Evolutionary conservation across 2,329 filamentous ascomycete species (phyloP).

Genomic region (Hymenoscyphus linearis): DNA sequence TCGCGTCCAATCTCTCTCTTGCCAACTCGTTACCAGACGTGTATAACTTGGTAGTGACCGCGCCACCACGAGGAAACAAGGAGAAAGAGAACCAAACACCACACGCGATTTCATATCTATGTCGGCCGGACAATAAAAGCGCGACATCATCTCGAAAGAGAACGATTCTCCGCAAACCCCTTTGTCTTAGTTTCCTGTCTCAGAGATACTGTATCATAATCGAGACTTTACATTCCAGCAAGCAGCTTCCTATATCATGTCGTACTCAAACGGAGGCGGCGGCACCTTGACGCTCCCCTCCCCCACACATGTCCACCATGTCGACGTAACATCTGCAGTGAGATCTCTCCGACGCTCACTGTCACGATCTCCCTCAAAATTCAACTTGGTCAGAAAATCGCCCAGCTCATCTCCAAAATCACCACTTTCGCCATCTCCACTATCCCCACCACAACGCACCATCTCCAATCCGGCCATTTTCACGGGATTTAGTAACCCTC

Average conservation of each 20-base stretch:
- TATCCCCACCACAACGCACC: slow-evolving; percentile 41
- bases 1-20: slow-evolving; percentile 2
- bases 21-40: background rate
- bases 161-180: slow-evolving; percentile 2
- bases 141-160: slow-evolving; percentile 9
- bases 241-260: slow-evolving; percentile 39
- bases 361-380: slow-evolving; percentile 91
- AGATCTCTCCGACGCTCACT: slow-evolving; percentile 80
- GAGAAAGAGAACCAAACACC: background rate
- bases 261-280: slow-evolving; percentile 48
- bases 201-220: slow-evolving; percentile 15
- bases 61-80: background rate
- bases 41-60: background rate
- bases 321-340: slow-evolving; percentile 77
- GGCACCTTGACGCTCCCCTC: slow-evolving; percentile 83
- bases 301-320: slow-evolving; percentile 75
- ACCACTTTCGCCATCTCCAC: slow-evolving; percentile 53
- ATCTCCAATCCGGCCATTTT: slow-evolving; percentile 46
- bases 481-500: slow-evolving; percentile 26
- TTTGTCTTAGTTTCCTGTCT: slow-evolving; percentile 5
- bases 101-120: slow-evolving; percentile 13
- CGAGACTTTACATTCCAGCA: slow-evolving; percentile 23
- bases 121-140: slow-evolving; percentile 17
- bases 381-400: slow-evolving; percentile 53
- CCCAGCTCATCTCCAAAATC: slow-evolving; percentile 45